Percentiles rank a stretch among this genome's conserved stretches.
phyloP scores from a whole-genome alignment of 2,329 filamentous ascomycete species.

The Ceratocystis huliohia region DNA sequence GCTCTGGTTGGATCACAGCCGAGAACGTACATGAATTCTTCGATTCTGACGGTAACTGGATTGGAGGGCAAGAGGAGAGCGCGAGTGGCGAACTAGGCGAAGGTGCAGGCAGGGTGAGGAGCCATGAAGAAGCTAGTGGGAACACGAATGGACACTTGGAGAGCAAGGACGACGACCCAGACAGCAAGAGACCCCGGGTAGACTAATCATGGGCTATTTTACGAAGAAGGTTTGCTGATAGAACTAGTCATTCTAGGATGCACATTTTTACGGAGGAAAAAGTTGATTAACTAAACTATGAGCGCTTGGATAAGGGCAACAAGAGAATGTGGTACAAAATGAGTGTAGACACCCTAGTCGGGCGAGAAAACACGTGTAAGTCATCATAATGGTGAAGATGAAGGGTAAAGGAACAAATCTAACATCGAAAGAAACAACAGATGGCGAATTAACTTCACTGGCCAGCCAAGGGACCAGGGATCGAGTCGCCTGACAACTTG shows the following conservation, averaged over 20 bases:
- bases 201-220: constrained; percentile 27
- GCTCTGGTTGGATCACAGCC: constrained; percentile 75
- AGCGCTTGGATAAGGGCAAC: not conserved
- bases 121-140: constrained; percentile 44
- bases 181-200: constrained; percentile 38
- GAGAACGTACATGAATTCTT: constrained; percentile 82
- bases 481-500: not conserved
- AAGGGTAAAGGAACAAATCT: not conserved
- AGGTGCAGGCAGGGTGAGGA: constrained; percentile 48
- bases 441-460: not conserved
- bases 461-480: not conserved
- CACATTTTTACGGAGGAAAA: not conserved
- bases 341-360: too few species aligned
- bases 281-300: constrained; percentile 2
- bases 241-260: not conserved
- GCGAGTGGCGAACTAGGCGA: constrained; percentile 45
- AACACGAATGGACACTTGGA: constrained; percentile 37
- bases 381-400: not conserved
- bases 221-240: not conserved
- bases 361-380: not conserved
- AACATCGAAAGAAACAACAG: not conserved
- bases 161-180: constrained; percentile 29
- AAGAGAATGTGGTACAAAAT: not conserved
- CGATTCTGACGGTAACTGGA: constrained; percentile 70
- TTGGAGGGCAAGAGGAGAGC: constrained; percentile 41